Base-by-base conservation (phyloP, 345 rosid species). In the Syzygium oleosum region DNA sequence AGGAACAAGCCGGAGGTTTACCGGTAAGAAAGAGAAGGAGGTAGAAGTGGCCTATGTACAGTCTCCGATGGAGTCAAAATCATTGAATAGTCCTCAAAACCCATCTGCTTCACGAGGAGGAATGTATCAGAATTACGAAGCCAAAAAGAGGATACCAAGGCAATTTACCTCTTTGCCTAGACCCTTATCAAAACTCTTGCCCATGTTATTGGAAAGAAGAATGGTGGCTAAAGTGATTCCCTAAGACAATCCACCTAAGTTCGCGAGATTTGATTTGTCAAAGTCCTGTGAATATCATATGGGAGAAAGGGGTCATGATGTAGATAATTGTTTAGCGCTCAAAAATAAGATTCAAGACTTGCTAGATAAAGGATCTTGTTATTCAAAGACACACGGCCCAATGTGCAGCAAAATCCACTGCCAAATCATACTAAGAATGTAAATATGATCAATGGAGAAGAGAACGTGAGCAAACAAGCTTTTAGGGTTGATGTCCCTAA, bases 121-220 rank as follows among this genome's bases (percentile, higher is more conserved):
- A 10, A 55, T 4, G 12, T 55, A 55, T 22, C 59, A 22, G 0
- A 55, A 55, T 55, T 55, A 55, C 2, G 59, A 55, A 12, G 25
- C 2, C 2, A 22, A 1, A 23, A 55, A 55, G 27, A 19, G 27
- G 27, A 9, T 11, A 4, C 59, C 59, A 22, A 55, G 27, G 12
- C 27, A 22, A 22, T 55, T 21, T 23, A 22, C 59, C 9, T 27
- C 27, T 55, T 9, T 55, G 2, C 59, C 59, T 21, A 55, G 59
- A 27, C 59, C 59, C 25, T 22, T 55, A 23, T 55, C 27, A 9
- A 55, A 55, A 22, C 5, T 22, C 3, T 22, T 55, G 1, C 59
- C 27, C 25, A 55, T 3, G 27, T 22, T 55, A 0, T 12, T 55
- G 0, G 2, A 7, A 0, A 55, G 25, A 22, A 9, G 11, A 11